Conservation (phyloP, 768 basidiomycete genomes). For the Kwoniella dejecticola region DNA sequence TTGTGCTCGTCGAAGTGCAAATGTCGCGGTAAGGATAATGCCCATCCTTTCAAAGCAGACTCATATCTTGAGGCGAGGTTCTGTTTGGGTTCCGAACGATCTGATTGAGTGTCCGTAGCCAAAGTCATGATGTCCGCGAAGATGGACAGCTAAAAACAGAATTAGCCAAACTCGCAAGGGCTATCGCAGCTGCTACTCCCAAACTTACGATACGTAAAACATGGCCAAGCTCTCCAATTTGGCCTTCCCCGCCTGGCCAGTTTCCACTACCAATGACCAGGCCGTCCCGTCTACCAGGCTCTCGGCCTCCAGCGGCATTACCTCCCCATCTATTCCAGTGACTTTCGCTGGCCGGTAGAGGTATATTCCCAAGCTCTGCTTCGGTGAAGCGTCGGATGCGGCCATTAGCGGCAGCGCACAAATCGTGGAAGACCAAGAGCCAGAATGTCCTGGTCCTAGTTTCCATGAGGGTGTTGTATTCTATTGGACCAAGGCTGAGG, state of each 20-base stretch:
- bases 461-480: constrained; percentile 44
- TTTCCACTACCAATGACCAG: constrained; percentile 31
- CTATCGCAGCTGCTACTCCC: background rate
- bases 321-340: constrained; percentile 46
- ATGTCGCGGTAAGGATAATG: constrained; percentile 43
- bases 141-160: constrained; percentile 38
- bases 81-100: constrained; percentile 10
- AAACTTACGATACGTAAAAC: constrained; percentile 51
- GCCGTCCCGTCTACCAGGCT: constrained; percentile 37
- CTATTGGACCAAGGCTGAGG: constrained; percentile 23
- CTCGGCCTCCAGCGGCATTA: constrained; percentile 23
- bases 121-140: constrained; percentile 51
- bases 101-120: constrained; percentile 25
- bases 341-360: constrained; percentile 46
- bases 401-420: constrained; percentile 44
- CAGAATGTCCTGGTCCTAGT: constrained; percentile 47
- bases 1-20: constrained; percentile 51
- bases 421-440: constrained; percentile 48
- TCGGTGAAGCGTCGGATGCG: constrained; percentile 36
- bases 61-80: constrained; percentile 13
- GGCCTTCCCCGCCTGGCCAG: constrained; percentile 43
- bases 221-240: constrained; percentile 53
- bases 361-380: constrained; percentile 36
- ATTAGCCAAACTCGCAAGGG: background rate
- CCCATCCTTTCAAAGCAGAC: constrained; percentile 44